phyloP scores from a whole-genome alignment of 805 yeast genomes.

The Cyberlindnera amylophila region DNA sequence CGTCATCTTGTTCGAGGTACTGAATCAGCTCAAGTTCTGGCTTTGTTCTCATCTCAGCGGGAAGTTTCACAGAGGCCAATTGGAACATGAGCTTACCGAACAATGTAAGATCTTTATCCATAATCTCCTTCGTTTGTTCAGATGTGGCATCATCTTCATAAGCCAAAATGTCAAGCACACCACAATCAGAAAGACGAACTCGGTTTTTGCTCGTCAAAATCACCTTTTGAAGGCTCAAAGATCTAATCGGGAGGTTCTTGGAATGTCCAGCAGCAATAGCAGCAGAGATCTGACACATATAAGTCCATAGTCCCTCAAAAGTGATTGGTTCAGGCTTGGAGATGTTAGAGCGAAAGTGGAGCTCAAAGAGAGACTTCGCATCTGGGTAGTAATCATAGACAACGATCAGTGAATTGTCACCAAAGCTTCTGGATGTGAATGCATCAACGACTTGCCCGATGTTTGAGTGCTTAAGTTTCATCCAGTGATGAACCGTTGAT shows the following conservation, averaged over 20 bases:
- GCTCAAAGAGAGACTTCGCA: slow-evolving; percentile 65
- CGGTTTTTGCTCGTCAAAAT: slow-evolving; percentile 70
- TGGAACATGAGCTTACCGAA: slow-evolving; percentile 61
- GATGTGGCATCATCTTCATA: slow-evolving; percentile 29
- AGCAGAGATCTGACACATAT: slow-evolving; percentile 67
- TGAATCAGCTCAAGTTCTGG: slow-evolving; percentile 21
- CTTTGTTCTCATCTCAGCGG: slow-evolving; percentile 21
- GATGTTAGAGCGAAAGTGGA: slow-evolving; percentile 48
- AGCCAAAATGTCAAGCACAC: slow-evolving; percentile 62
- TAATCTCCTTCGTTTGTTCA: slow-evolving; percentile 30
- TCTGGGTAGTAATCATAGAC: slow-evolving; percentile 85
- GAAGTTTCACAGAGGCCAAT: slow-evolving; percentile 40
- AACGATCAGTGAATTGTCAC: slow-evolving; percentile 69
- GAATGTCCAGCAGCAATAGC: slow-evolving; percentile 68
- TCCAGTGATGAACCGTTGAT: slow-evolving; percentile 65
- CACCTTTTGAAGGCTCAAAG: slow-evolving; percentile 62
- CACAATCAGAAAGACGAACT: slow-evolving; percentile 67
- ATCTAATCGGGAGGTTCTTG: slow-evolving; percentile 58
- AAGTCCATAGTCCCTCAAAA: slow-evolving; percentile 70
- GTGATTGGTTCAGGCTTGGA: slow-evolving; percentile 47
- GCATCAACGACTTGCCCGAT: slow-evolving; percentile 72
- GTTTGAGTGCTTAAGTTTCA: slow-evolving; percentile 48
- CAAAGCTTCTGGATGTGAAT: slow-evolving; percentile 83
- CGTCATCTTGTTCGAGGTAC: slow-evolving; percentile 37
- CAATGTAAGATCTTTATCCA: slow-evolving; percentile 51